phyloP scores from a whole-genome alignment of 257 asterid species.

The Nicotiana knightiana region DNA sequence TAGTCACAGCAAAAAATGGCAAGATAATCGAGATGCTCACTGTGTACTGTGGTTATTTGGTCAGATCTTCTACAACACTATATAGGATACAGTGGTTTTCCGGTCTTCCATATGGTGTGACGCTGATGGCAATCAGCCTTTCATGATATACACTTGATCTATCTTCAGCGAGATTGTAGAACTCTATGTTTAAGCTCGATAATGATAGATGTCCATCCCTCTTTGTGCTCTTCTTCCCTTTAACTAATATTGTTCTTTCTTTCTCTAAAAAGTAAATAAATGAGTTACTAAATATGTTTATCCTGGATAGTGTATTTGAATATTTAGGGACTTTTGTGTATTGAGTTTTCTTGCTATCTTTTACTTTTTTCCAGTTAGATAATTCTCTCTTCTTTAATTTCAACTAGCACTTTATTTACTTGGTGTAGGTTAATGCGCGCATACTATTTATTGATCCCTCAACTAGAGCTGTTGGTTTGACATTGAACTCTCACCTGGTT shows the following conservation, averaged over 20 bases:
- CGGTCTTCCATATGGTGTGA: neutral
- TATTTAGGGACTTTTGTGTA: neutral
- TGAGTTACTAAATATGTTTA: neutral
- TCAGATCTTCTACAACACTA: neutral
- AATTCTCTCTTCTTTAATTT: neutral
- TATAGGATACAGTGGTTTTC: neutral
- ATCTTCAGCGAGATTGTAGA: neutral
- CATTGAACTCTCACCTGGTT: slow-evolving; percentile 79
- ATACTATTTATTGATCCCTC: slow-evolving; percentile 92
- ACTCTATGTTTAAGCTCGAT: neutral
- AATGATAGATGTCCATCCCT: neutral
- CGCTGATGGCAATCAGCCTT: neutral
- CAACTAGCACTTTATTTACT: neutral
- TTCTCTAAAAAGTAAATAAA: neutral
- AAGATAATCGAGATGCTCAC: neutral
- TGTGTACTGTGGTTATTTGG: neutral
- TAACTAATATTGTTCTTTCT: neutral
- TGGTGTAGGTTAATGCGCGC: slow-evolving; percentile 79
- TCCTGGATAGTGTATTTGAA: neutral
- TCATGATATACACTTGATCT: neutral
- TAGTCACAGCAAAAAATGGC: neutral
- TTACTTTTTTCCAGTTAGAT: neutral
- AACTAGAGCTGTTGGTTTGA: slow-evolving; percentile 91
- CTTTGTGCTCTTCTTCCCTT: neutral
- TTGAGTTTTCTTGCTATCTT: neutral